A percentile compares a stretch with the other conserved stretches of the same genome.
phyloP scores from a whole-genome alignment of 768 basidiomycete genomes.

The Termitomyces heimii region DNA sequence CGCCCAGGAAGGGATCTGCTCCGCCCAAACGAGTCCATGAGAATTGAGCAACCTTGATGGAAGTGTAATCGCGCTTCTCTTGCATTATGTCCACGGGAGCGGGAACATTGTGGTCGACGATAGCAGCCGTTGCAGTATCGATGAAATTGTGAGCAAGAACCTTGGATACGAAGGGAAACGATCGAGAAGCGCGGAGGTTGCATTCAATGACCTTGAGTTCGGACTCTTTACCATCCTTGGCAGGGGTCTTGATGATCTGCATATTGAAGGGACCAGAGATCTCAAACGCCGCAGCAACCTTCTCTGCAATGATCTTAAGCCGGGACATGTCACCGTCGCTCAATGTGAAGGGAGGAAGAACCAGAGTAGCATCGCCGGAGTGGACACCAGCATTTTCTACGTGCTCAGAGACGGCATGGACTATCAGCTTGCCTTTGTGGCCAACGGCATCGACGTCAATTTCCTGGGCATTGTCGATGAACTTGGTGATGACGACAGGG shows the following conservation, averaged over 20 bases:
- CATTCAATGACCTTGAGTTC: conserved; percentile 98
- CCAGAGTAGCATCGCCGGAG: conserved; percentile 96
- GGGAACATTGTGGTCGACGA: conserved; percentile 81
- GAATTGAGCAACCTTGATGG: conserved; percentile 98
- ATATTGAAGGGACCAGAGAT: conserved; percentile 99
- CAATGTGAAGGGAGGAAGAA: conserved; percentile 90
- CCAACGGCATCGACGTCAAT: conserved; percentile 98
- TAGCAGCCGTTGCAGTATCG: conserved; percentile 86
- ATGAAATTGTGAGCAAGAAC: conserved; percentile 98
- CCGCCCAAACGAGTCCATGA: conserved; percentile 96
- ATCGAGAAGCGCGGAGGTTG: conserved; percentile 95
- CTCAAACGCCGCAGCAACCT: conserved; percentile 91
- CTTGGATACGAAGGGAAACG: conserved; percentile 99
- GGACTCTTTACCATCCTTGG: conserved; percentile 46
- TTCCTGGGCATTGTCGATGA: conserved; percentile 97
- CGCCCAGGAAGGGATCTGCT: conserved; percentile 95
- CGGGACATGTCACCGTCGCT: conserved; percentile 71
- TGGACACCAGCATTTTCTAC: conserved; percentile 99
- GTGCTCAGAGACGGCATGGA: conserved; percentile 97
- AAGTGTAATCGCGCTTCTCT: conserved; percentile 81
- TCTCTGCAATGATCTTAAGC: conserved; percentile 89
- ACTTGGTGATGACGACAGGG: conserved; percentile 98
- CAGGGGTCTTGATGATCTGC: conserved; percentile 90
- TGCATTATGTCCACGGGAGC: conserved; percentile 91
- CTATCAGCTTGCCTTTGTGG: conserved; percentile 83